These are phyloP conservation scores for Colletotrichum musicola DNA, from an alignment of 2,329 filamentous ascomycete species.

Conservation along the genomic window DNA sequence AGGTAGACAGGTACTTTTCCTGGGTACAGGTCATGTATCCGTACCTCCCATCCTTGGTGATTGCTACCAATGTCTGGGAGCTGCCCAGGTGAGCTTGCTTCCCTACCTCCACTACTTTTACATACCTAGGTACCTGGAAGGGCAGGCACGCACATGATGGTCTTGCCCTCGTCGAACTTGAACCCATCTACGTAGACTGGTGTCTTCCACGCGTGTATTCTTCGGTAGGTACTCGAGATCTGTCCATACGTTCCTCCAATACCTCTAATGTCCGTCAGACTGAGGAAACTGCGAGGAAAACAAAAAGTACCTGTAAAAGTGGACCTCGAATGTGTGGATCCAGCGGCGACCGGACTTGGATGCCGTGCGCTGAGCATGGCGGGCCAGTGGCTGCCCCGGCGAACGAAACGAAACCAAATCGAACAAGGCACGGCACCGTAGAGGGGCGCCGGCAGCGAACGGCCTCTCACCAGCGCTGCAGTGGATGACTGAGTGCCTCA, in stretches of 20 bases:
- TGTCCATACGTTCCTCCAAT: not conserved
- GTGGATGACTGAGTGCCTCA: slow-evolving; percentile 6
- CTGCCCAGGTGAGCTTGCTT: too few relatives aligned
- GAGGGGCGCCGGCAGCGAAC: slow-evolving; percentile 23
- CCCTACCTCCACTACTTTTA: too few relatives aligned
- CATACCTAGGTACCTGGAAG: too few relatives aligned
- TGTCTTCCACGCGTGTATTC: too few relatives aligned
- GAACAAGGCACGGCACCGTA: slow-evolving; percentile 15
- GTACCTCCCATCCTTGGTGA: not conserved
- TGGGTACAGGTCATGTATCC: too few relatives aligned
- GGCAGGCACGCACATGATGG: too few relatives aligned
- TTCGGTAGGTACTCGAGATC: too few relatives aligned
- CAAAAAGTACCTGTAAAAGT: slow-evolving; percentile 42
- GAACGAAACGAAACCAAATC: slow-evolving; percentile 28
- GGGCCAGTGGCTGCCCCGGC: slow-evolving; percentile 22
- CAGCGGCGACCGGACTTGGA: not conserved
- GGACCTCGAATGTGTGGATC: not conserved
- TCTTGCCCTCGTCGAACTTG: too few relatives aligned
- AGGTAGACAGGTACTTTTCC: not conserved
- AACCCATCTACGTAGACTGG: too few relatives aligned
- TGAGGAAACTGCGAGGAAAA: slow-evolving; percentile 46
- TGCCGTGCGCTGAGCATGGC: slow-evolving; percentile 23
- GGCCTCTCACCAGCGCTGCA: slow-evolving; percentile 8
- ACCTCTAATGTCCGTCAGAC: too few relatives aligned
- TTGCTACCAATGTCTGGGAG: too few relatives aligned